phyloP scores from a whole-genome alignment of 106 monocot species.

The Cymbidium sinense region DNA sequence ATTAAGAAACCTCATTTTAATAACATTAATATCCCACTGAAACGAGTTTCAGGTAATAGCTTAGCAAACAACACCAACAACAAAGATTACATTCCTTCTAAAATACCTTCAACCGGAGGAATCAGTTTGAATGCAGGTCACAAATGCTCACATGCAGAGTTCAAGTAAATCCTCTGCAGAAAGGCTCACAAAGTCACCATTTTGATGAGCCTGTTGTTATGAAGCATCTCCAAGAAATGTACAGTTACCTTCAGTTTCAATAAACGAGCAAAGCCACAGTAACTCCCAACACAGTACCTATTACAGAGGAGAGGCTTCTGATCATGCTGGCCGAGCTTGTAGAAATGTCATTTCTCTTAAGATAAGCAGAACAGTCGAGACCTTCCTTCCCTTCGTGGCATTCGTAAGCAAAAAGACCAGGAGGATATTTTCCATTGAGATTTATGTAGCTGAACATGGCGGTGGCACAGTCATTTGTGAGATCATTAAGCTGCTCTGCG shows the following conservation, averaged over 20 bases:
- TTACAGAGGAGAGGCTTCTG: not conserved
- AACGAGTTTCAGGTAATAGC: not conserved
- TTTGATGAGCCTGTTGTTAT: not conserved
- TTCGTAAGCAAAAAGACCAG: conserved; percentile 21
- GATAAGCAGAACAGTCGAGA: conserved; percentile 9
- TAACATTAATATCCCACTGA: no score
- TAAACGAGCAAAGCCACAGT: conserved; percentile 3
- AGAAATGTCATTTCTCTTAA: not conserved
- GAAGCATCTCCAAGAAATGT: not conserved
- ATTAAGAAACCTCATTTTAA: no score
- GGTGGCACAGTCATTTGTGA: conserved; percentile 19
- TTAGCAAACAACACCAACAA: not conserved
- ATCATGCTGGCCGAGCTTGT: not conserved
- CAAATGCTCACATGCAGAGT: no score
- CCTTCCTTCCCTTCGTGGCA: conserved; percentile 18
- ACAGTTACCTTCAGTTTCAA: not conserved
- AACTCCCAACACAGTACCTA: not conserved
- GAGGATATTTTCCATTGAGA: conserved; percentile 23
- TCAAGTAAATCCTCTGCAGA: not conserved
- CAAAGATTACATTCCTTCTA: not conserved
- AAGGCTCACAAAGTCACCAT: not conserved
- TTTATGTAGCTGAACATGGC: conserved; percentile 30
- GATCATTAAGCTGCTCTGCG: conserved; percentile 17
- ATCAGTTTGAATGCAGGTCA: not conserved
- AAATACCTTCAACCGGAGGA: not conserved